phyloP scores from a whole-genome alignment of 345 rosid genomes.

The Sonneratia alba region DNA sequence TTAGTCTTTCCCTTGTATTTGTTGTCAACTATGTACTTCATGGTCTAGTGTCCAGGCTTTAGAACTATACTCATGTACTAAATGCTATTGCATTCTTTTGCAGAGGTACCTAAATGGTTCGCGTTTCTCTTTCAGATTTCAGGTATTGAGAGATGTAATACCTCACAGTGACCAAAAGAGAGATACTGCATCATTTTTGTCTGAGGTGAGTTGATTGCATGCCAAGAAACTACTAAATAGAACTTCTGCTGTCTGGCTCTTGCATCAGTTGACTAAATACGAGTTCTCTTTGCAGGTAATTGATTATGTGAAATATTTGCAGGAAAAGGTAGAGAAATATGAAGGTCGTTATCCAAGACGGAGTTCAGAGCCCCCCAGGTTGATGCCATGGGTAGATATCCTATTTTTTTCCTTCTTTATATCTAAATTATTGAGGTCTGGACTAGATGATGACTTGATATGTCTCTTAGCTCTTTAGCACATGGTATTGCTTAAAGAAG shows the following conservation, averaged over 20 bases:
- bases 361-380: constrained; percentile 71
- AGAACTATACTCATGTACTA: background rate
- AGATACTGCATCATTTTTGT: constrained; percentile 87
- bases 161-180: constrained; percentile 82
- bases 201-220: constrained; percentile 47
- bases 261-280: constrained; percentile 9
- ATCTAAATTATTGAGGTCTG: background rate
- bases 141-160: constrained; percentile 87
- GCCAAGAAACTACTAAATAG: background rate
- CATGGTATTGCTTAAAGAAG: background rate
- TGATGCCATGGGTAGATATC: constrained; percentile 66
- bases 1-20: background rate
- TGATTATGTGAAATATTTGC: constrained; percentile 74
- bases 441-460: background rate
- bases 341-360: constrained; percentile 82
- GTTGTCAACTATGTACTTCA: background rate
- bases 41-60: background rate
- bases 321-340: constrained; percentile 68
- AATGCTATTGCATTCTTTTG: background rate
- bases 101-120: background rate
- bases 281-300: constrained; percentile 49
- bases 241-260: background rate
- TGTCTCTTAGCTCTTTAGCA: background rate
- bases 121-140: constrained; percentile 52
- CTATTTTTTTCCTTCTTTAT: background rate